Percentiles rank a stretch among this genome's conserved stretches.
Conservation (phyloP, 1,284 basidiomycete genomes). For the Nidula niveotomentosa region DNA sequence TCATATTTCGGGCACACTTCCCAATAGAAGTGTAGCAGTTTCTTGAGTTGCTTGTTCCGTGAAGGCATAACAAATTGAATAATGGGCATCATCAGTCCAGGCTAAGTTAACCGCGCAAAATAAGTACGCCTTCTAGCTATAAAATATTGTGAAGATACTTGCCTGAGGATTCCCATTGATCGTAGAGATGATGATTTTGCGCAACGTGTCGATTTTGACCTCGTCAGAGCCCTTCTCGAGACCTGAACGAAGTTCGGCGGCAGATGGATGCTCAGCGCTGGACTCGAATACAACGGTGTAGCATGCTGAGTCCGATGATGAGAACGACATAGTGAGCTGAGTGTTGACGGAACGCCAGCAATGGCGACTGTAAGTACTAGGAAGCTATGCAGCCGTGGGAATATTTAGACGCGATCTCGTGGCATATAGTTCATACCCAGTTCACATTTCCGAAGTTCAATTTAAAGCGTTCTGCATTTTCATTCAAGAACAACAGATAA, state of each 20-base stretch:
- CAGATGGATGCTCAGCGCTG: conserved; percentile 74
- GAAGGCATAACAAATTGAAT: conserved; percentile 98
- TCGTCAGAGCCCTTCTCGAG: conserved; percentile 98
- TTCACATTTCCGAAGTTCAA: no score
- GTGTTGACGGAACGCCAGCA: not conserved
- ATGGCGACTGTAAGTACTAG: not conserved
- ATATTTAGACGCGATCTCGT: not conserved
- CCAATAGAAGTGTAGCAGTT: conserved; percentile 99
- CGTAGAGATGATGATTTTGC: conserved; percentile 93
- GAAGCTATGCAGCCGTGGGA: not conserved
- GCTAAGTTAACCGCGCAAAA: conserved; percentile 42
- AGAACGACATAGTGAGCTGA: conserved; percentile 8
- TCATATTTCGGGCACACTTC: conserved; percentile 99
- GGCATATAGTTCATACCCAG: no score
- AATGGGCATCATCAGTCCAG: conserved; percentile 93
- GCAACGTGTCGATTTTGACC: conserved; percentile 95
- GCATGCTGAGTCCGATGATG: conserved; percentile 60
- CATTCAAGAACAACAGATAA: no score
- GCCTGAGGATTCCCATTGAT: conserved; percentile 93
- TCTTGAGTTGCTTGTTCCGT: conserved; percentile 97
- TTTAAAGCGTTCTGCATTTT: no score
- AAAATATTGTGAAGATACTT: not conserved
- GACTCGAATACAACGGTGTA: conserved; percentile 88
- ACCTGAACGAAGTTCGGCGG: conserved; percentile 81
- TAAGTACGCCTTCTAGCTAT: not conserved